Percentiles rank a stretch among this genome's conserved stretches.
Conservation (phyloP, 805 yeast genomes). For the Blastobotrys chiropterorum region DNA sequence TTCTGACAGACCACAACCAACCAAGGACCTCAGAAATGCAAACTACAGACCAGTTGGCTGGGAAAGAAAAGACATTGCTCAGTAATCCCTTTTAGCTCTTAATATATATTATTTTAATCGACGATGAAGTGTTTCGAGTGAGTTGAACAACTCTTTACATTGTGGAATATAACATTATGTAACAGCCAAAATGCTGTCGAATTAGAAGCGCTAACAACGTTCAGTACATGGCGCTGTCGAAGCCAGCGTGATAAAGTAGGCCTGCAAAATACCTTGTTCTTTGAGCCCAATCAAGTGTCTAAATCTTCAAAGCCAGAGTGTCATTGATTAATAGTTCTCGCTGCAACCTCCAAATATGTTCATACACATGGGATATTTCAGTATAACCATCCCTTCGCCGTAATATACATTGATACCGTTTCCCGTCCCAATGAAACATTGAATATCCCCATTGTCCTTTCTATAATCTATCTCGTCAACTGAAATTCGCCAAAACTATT, state of each 20-base stretch:
- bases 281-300: too few species aligned
- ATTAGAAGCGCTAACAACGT: too few species aligned
- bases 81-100: conserved; percentile 8
- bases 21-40: conserved; percentile 26
- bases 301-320: too few species aligned
- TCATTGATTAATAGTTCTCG: too few species aligned
- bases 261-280: too few species aligned
- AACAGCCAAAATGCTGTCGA: too few species aligned
- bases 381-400: neutral
- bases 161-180: too few species aligned
- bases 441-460: neutral
- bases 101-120: neutral
- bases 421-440: neutral
- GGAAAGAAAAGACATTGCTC: conserved; percentile 31
- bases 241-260: too few species aligned
- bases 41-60: conserved; percentile 29
- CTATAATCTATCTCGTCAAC: neutral
- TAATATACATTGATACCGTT: neutral
- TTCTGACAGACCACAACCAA: conserved; percentile 30
- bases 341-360: too few species aligned
- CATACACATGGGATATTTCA: neutral
- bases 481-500: neutral
- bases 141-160: too few species aligned
- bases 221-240: too few species aligned
- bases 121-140: too few species aligned